Evolutionary conservation across 306 rosid genomes (phyloP), one percentile per base, ranked within the genome.

Genomic region (Myrica gale): DNA sequence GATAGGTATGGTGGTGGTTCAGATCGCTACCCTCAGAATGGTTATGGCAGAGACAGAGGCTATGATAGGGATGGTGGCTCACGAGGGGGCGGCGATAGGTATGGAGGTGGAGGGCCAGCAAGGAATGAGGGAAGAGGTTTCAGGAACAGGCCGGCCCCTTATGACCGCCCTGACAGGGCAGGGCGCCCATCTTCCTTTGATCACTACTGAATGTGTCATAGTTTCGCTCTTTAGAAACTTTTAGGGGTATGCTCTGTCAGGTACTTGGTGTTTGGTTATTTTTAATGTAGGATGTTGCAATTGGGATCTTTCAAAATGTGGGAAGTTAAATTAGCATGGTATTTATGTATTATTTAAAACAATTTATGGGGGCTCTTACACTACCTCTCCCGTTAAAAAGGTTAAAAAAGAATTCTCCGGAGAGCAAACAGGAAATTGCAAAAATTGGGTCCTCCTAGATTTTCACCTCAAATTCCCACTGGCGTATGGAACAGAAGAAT

Each of bases 21-120:
- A 19, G 96, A 95, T 82, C 89, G 87, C 21, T 88, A 85, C 75
- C 87, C 97, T 4, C 98, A 82, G 71, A 95, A 87, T 79, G 92
- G 97, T 44, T 90, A 89, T 83, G 97, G 88, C 17, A 95, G 89
- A 84, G 98, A 92, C 68, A 83, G 88, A 84, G 88, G 84, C 72
- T 95, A 88, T 69, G 96, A 88, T 55, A 86, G 92, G 55, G 91
- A 90, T 17, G 78, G 89, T 48, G 87, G 92, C 70, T 74, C 90
- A 4, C 82, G 90, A 15, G 94, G 93, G 54, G 88, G 89, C 62
- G 69, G 74, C 57, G 93, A 89, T 48, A 87, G 91, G 79, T 86
- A 89, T 76, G 94, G 91, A 66, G 84, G 88, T 58, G 97, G 89
- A 57, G 81, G 91, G 41, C 80, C 87, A 5, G 89, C 90, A 55